Evolutionary conservation across 169 alveolate species (phyloP), one percentile per base, ranked within the genome.

Genomic region (Cryptosporidium viatorum): DNA sequence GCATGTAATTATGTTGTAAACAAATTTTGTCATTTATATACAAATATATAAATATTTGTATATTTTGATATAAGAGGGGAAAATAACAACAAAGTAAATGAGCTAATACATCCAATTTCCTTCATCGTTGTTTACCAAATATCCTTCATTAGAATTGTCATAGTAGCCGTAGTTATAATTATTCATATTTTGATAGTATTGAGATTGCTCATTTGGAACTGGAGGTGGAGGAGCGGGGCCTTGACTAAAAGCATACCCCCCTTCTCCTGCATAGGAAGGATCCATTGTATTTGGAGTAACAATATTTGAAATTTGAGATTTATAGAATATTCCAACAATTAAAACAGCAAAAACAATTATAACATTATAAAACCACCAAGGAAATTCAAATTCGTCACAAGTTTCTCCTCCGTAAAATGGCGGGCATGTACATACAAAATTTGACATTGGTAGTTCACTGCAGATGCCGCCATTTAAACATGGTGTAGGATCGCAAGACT

Each of bases 401-500:
- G 48, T 37, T 80, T 60, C 89, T 5, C 89, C 89, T 9, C 70
- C 67, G 62, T 80, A 80, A 80, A 80, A 80, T 35, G 69, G 80
- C 10, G 45, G 48, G 52, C 89, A 80, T 26, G n/a, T 67, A 62
- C 89, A 80, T 6, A 43, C 52, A 16, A 60, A 80, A 12, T 80
- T 80, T 21, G 80, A 62, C 73, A 26, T 59, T 37, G 89, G 89
- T 3, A 80, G 35, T 39, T 65, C 75, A 9, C 70, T 62, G n/a
- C 89, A 80, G 8, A 48, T 37, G 7, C 74, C 89, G 41, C 75
- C 68, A 80, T 80, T 59, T 23, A 80, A 31, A 39, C 89, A 80
- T 16, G 89, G 89, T 37, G 45, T 21, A 29, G 89, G 89, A 50
- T 62, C 89, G n/a, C 89, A 80, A 9, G 89, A 70, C n/a, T 41